Evolutionary conservation across 2,329 filamentous ascomycete genomes (phyloP), one percentile per base, ranked within the genome.

Genomic region (Fusarium abutilonis): DNA sequence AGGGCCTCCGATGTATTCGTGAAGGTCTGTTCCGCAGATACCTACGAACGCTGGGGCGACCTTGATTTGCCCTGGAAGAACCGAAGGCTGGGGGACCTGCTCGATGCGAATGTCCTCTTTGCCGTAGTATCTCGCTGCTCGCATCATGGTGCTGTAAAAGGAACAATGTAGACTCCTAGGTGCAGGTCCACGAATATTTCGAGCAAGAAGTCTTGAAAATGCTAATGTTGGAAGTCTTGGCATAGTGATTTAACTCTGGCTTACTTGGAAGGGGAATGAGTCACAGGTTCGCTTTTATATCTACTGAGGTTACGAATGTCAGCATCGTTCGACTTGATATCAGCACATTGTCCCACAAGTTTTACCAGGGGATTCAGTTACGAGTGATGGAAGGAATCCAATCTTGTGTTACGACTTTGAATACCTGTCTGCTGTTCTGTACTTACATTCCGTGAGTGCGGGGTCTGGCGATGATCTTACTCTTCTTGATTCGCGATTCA

Each of bases 31-130:
- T 14, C 73, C 83, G 60, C 82, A 85, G 47, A 85, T 84, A 9
- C 83, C 82, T 50, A 73, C 84, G 78, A 73, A 74, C 5, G 70
- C 70, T 4, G 73, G 73, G 1, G 71, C 54, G 23, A 75, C 68
- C 55, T 70, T 74, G 63, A 89, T 78, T 70, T 87, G 80, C 2
- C 81, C 82, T 9, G 78, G 72, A 6, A 78, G 75, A 52, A 83
- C 81, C 8, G 70, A 61, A 2, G 82, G 80, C 43, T 78, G 75
- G 4, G 78, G 77, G 23, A 86, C 75, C 59, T 82, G 70, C 62
- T 85, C 82, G 62, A 86, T 78, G 36, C 82, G 76, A 51, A 86
- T 79, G 67, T 86, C 83, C 62, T 81, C 78, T 56, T 80, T 81
- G 14, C 83, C 83, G 67, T 85, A 81, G 64, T 82, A 86, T 65